Evolutionary conservation across 345 rosid genomes (phyloP).

Genomic region (Psidium guajava): DNA sequence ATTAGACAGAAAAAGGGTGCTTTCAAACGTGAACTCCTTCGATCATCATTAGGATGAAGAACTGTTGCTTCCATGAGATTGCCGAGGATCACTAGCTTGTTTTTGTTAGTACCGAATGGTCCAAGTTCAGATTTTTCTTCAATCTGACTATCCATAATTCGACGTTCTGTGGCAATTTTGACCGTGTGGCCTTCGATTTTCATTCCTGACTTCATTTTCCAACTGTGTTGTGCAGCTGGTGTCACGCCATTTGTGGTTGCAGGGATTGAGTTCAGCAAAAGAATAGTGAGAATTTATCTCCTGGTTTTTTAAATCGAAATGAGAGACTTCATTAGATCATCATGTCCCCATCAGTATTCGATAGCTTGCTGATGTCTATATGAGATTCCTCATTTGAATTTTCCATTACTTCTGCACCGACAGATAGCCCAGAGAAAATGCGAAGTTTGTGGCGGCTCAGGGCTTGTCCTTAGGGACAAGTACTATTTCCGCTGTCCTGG

Average conservation of each 20-base stretch:
- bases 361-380: not conserved
- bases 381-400: not conserved
- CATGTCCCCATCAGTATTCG: not conserved
- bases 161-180: not conserved
- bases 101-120: not conserved
- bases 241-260: conserved; percentile 69
- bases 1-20: not conserved
- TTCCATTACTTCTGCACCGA: not conserved
- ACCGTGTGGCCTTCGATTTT: not conserved
- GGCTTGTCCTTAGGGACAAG: conserved; percentile 47
- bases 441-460: conserved; percentile 60
- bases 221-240: conserved; percentile 44
- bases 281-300: conserved; percentile 40
- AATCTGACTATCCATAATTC: not conserved
- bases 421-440: conserved; percentile 80
- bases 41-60: not conserved
- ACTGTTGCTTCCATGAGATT: not conserved
- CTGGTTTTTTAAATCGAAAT: not conserved
- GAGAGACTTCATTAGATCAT: not conserved
- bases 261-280: conserved; percentile 85
- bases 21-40: not conserved
- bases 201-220: not conserved
- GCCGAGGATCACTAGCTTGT: not conserved
- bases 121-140: not conserved
- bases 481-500: conserved; percentile 56